Conservation (phyloP, 2,329 filamentous ascomycete genomes). For the Colletotrichum sp. region DNA sequence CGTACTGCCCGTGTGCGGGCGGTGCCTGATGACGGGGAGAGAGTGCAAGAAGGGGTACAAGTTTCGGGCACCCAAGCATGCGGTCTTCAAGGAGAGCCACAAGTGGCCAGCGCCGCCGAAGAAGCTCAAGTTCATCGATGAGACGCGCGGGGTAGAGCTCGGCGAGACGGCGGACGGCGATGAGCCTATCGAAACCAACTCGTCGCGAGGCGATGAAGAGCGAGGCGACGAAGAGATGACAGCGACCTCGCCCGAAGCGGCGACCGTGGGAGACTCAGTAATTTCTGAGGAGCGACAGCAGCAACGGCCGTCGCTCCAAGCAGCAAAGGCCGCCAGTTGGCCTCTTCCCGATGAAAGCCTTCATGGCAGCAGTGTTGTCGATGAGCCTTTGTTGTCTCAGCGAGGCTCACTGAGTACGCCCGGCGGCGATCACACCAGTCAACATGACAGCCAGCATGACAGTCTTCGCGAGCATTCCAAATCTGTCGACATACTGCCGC, state of each 20-base stretch:
- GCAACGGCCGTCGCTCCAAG: neutral
- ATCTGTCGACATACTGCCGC: constrained; percentile 6
- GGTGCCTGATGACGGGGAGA: constrained; percentile 18
- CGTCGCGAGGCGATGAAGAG: neutral
- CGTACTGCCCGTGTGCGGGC: constrained; percentile 20
- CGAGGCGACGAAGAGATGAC: neutral
- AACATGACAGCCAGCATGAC: neutral
- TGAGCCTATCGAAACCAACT: neutral
- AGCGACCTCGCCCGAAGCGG: neutral
- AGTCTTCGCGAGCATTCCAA: neutral
- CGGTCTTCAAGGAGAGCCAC: constrained; percentile 19
- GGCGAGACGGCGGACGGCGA: constrained; percentile 1
- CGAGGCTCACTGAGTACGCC: constrained; percentile 3
- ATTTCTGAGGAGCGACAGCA: neutral
- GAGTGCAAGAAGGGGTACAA: constrained; percentile 24
- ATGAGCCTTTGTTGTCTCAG: neutral
- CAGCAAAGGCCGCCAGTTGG: constrained; percentile 16
- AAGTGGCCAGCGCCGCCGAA: constrained; percentile 16
- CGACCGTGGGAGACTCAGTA: neutral
- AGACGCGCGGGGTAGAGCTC: constrained; percentile 15
- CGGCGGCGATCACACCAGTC: neutral
- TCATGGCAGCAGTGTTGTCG: neutral
- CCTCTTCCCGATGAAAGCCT: neutral
- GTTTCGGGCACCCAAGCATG: constrained; percentile 19
- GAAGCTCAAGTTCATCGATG: constrained; percentile 20